Evolutionary conservation across 164 flowering plant genomes (phyloP).

Genomic region (Annona cherimola): DNA sequence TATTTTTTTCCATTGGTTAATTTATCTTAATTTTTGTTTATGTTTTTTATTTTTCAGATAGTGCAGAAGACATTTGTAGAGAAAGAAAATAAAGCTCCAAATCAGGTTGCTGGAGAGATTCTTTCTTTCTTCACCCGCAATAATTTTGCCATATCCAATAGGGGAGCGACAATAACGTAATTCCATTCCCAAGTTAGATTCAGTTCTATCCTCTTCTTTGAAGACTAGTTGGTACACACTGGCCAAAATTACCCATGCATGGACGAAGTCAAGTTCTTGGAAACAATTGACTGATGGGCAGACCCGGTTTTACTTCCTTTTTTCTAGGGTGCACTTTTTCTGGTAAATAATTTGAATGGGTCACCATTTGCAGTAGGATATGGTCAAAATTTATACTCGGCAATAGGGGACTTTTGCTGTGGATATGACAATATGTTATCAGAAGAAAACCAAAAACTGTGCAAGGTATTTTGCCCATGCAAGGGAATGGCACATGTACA

Average conservation of each 20-base stretch:
- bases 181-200: not conserved
- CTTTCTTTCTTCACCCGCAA: constrained; percentile 87
- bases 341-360: not conserved
- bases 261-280: no score
- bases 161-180: constrained; percentile 90
- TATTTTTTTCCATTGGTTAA: not conserved
- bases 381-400: not conserved
- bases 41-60: constrained; percentile 34
- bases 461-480: not conserved
- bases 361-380: not conserved
- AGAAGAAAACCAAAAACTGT: not conserved
- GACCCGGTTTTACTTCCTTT: not conserved
- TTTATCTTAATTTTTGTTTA: not conserved
- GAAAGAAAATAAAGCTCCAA: constrained; percentile 54
- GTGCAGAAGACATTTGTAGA: constrained; percentile 80
- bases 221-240: no score
- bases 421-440: not conserved
- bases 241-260: no score
- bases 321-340: not conserved
- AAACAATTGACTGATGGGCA: no score
- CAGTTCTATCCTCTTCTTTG: no score
- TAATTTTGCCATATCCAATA: constrained; percentile 71
- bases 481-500: not conserved
- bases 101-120: constrained; percentile 78
- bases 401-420: not conserved